phyloP scores from a whole-genome alignment of 805 yeast genomes.

The Kuraishia molischiana region DNA sequence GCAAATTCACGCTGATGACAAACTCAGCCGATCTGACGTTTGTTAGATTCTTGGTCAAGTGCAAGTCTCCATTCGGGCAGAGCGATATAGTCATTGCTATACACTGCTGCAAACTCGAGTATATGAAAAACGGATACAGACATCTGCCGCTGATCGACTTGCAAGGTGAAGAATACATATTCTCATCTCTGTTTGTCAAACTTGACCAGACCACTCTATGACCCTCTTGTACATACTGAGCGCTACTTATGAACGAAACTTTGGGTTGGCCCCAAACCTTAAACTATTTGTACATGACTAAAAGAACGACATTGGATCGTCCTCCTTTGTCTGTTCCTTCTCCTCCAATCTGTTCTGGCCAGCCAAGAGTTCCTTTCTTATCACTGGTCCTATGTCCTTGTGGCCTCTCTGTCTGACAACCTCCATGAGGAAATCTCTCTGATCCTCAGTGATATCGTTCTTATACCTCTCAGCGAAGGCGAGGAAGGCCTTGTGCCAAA shows the following conservation, averaged over 20 bases:
- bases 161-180: constrained; percentile 66
- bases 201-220: constrained; percentile 7
- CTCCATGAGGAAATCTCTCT: constrained; percentile 86
- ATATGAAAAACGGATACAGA: constrained; percentile 70
- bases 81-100: constrained; percentile 37
- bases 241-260: no score
- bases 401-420: constrained; percentile 88
- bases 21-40: constrained; percentile 40
- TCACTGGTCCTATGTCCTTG: constrained; percentile 84
- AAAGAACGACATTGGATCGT: neutral
- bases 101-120: constrained; percentile 48
- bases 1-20: constrained; percentile 29
- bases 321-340: neutral
- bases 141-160: constrained; percentile 69
- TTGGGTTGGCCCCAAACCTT: no score
- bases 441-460: constrained; percentile 98
- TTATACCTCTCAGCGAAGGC: constrained; percentile 94
- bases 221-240: neutral
- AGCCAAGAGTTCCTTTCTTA: constrained; percentile 84
- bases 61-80: constrained; percentile 4
- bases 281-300: no score
- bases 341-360: constrained; percentile 51
- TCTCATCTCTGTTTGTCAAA: constrained; percentile 39
- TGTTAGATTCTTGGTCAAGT: constrained; percentile 39
- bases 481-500: constrained; percentile 95